Evolutionary conservation across 1,284 basidiomycete species (phyloP), one percentile per base, ranked within the genome.

Genomic region (Grifola frondosa): DNA sequence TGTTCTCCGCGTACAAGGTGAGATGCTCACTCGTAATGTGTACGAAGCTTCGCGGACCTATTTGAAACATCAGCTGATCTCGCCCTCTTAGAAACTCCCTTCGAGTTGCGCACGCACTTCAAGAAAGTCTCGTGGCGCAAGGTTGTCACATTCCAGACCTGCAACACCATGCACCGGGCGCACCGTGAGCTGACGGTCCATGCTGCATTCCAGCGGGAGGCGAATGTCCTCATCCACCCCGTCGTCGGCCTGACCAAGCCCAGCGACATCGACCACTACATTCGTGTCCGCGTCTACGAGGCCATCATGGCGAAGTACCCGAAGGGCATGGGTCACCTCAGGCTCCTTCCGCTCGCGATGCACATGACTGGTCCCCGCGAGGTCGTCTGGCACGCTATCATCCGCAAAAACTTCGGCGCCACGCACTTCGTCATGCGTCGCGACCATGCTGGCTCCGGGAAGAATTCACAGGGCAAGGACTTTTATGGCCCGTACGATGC

Each of bases 91-190:
- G 32, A 84, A 95, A 35, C 96, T 93, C 8, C 96, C 98, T 61
- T 88, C 85, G 58, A 62, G 81, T 69, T n/a, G n/a, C n/a, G 12
- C 22, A 23, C 8, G 26, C 13, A 25, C 16, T 8, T 25, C 17
- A n/a, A 95, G 95, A 97, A 97, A 61, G 96, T 98, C 54, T 87
- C 93, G n/a, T 84, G 93, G 25, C 96, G 96, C 1, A 97, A 94
- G 15, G 81, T 99, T 32, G 84, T 95, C 36, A 96, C 93, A 9
- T 98, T 98, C 81, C 88, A 90, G 62, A 98, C 96, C 23, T 84
- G 95, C 47, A 98, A 98, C 74, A 96, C 95, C 1, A 99, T 98
- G 96, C 95, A 99, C 71, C 80, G 96, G 46, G 96, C 96, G 20
- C 95, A 99, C 68, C 85, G 96, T 49, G 96, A 98, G 67, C 79